phyloP scores from a whole-genome alignment of 345 rosid genomes.

The Camelina neglecta region DNA sequence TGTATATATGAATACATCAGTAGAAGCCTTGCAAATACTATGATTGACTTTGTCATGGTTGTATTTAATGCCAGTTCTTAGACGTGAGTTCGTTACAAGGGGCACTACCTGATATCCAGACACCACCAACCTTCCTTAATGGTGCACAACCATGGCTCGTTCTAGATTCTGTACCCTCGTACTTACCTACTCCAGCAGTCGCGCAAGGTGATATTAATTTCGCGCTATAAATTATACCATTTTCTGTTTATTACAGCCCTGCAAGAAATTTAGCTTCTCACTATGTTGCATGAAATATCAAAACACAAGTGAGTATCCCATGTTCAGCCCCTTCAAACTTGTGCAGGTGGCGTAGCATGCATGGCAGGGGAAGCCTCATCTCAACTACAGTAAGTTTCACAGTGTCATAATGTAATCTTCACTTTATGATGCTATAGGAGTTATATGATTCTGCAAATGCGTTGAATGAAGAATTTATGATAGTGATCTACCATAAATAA shows the following conservation, averaged over 20 bases:
- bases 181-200: constrained; percentile 49
- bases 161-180: constrained; percentile 36
- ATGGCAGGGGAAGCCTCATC: constrained; percentile 68
- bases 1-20: constrained; percentile 12
- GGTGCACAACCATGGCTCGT: constrained; percentile 69
- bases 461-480: constrained; percentile 3
- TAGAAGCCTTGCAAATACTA: constrained; percentile 14
- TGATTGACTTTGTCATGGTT: constrained; percentile 19
- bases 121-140: constrained; percentile 54
- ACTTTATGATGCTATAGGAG: background rate
- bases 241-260: constrained; percentile 3
- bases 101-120: constrained; percentile 63
- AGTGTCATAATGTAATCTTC: background rate
- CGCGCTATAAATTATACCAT: background rate
- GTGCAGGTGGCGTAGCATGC: constrained; percentile 76
- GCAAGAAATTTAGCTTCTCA: constrained; percentile 14
- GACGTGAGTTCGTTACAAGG: constrained; percentile 80
- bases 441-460: background rate
- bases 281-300: constrained; percentile 11
- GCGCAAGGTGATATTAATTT: constrained; percentile 60
- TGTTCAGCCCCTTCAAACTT: constrained; percentile 22
- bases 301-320: background rate
- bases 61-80: constrained; percentile 65
- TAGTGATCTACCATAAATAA: background rate
- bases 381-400: constrained; percentile 70